These are phyloP conservation scores for Colletotrichum brevisporum DNA, from an alignment of 2,329 filamentous ascomycete genomes.

Conservation along the genomic window DNA sequence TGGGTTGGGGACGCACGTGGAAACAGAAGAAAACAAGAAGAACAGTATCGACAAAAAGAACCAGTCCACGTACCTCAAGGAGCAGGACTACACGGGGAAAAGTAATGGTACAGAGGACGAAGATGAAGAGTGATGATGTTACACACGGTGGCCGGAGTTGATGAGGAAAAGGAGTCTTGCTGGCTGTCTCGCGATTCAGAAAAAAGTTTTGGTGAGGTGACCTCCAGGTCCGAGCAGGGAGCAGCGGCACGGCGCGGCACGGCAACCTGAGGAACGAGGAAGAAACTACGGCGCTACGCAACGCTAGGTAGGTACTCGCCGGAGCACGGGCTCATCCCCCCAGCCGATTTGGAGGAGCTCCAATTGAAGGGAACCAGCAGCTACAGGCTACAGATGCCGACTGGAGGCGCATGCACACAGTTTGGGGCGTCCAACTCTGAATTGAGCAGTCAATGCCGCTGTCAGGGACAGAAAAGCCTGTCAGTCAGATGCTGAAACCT, in stretches of 20 bases:
- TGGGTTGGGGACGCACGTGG: constrained; percentile 7
- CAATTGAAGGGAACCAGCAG: not conserved
- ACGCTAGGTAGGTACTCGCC: not conserved
- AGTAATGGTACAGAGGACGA: constrained; percentile 49
- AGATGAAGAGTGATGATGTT: constrained; percentile 50
- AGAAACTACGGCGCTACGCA: not conserved
- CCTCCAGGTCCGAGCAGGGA: constrained; percentile 17
- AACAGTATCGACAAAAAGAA: constrained; percentile 21
- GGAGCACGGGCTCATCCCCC: not conserved
- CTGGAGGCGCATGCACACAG: too few relatives aligned
- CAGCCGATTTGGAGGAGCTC: constrained; percentile 3
- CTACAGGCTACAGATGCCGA: too few relatives aligned
- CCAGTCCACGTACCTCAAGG: constrained; percentile 32
- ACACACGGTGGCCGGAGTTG: constrained; percentile 35
- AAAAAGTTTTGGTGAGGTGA: constrained; percentile 41
- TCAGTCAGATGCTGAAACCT: not conserved
- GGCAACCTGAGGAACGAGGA: constrained; percentile 39
- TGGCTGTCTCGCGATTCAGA: not conserved
- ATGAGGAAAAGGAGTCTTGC: constrained; percentile 17
- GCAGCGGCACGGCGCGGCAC: constrained; percentile 19
- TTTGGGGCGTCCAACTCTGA: constrained; percentile 4
- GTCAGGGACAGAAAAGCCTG: too few relatives aligned
- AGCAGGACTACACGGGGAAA: constrained; percentile 34
- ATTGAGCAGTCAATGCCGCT: not conserved
- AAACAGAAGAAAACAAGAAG: too few relatives aligned